These are phyloP conservation scores for Teunomyces pallodes DNA, from an alignment of 805 yeast species.

Conservation along the genomic window DNA sequence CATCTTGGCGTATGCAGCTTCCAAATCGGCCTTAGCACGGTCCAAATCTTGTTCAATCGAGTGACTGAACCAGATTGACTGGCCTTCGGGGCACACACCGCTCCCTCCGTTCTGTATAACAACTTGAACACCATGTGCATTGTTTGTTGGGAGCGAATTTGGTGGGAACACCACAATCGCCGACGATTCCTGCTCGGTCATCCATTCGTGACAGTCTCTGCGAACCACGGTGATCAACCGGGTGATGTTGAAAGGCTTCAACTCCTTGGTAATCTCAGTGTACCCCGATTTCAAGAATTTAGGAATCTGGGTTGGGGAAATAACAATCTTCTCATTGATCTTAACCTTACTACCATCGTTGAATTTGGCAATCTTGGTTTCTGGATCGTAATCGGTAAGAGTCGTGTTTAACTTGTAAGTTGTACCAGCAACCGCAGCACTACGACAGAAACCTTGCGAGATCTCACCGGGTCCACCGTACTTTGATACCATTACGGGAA, in stretches of 20 bases:
- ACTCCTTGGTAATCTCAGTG: constrained; percentile 42
- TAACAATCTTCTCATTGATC: constrained; percentile 75
- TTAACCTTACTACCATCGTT: constrained; percentile 72
- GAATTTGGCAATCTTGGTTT: constrained; percentile 63
- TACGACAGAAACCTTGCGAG: constrained; percentile 94
- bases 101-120: constrained; percentile 83
- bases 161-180: constrained; percentile 94
- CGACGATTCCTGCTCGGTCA: constrained; percentile 76
- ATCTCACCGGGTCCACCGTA: constrained; percentile 96
- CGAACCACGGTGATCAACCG: constrained; percentile 80
- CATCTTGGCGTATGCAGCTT: constrained; percentile 74
- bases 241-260: constrained; percentile 53
- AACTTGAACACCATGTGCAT: constrained; percentile 77
- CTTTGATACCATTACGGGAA: constrained; percentile 88
- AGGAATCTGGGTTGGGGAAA: constrained; percentile 66
- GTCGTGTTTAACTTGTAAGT: constrained; percentile 80
- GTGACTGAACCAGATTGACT: constrained; percentile 86
- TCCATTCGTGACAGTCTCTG: constrained; percentile 90
- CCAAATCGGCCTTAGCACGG: constrained; percentile 74
- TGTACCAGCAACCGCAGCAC: constrained; percentile 98
- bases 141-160: constrained; percentile 61
- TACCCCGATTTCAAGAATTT: constrained; percentile 41
- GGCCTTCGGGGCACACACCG: constrained; percentile 84
- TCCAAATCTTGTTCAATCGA: constrained; percentile 65
- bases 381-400: constrained; percentile 63